Evolutionary conservation across 345 rosid species (phyloP), one percentile per base, ranked within the genome.

Genomic region (Acer negundo): DNA sequence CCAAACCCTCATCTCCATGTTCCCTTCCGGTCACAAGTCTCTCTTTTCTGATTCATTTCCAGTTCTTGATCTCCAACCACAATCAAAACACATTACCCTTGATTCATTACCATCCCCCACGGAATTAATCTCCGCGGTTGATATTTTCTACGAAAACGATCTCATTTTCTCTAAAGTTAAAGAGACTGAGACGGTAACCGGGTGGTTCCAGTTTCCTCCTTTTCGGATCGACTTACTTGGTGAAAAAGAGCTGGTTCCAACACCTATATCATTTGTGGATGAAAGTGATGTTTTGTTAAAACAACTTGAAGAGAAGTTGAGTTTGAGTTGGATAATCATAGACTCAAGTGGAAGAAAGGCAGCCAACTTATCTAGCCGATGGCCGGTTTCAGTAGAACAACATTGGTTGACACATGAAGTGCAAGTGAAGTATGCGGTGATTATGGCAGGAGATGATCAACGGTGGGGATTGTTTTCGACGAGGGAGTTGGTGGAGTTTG

Each of bases 401-500:
- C 90, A 87, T 83, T 93, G 98, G 97, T 62, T 92, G 44, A 85
- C 97, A 1, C 90, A 89, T 9, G 92, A 89, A 15, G 82, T 92
- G 55, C 89, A 85, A 74, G 86, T 82, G 75, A 80, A 73, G 35
- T 95, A 82, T 17, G 85, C 90, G 26, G 74, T 77, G 44, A 75
- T 90, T 55, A 31, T 84, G 31, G 81, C 53, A 2, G 85, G 78
- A 11, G 77, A 55, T 9, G 77, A 55, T 11, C 80, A 72, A 9
- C 35, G 75, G 17, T 62, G 76, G 76, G 56, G 67, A 42, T 61
- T 40, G 35, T 72, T 58, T 20, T 61, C 80, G 31, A 44, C 20
- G 47, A 67, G 12, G 77, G 93, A 82, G 75, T 49, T 35, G 0
- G 92, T 81, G 64, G 82, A 80, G 84, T 83, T 86, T 24, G 82